A percentile compares a stretch with the other conserved stretches of the same genome.
These are phyloP conservation scores for Laguncularia racemosa DNA, from an alignment of 345 rosid genomes.

Conservation along the genomic window DNA sequence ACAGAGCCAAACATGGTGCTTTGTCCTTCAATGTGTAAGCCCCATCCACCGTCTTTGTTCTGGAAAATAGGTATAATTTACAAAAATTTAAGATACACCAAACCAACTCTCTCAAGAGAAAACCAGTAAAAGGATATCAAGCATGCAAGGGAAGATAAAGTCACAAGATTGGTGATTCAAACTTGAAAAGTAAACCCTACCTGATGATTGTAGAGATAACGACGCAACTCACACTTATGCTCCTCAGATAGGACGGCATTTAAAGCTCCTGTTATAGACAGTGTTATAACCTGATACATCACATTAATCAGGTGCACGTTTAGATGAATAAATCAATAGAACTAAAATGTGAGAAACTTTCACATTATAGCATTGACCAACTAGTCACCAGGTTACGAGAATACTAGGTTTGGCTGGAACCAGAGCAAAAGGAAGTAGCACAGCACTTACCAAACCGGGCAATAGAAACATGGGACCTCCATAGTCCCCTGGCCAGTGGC, in stretches of 20 bases:
- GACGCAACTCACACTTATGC: conserved; percentile 26
- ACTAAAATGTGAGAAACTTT: neutral
- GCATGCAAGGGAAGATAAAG: neutral
- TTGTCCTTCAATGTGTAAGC: conserved; percentile 94
- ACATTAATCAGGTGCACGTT: neutral
- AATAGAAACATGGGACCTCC: conserved; percentile 42
- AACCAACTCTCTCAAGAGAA: neutral
- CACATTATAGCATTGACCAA: neutral
- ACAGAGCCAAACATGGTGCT: conserved; percentile 98
- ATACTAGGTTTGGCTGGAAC: no score
- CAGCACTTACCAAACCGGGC: conserved; percentile 27
- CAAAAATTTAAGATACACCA: neutral
- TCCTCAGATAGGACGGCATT: conserved; percentile 26
- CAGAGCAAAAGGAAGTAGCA: no score
- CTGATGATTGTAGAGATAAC: conserved; percentile 39
- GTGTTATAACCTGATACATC: conserved; percentile 11
- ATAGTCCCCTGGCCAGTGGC: conserved; percentile 41
- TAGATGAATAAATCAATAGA: neutral
- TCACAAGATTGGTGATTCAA: no score
- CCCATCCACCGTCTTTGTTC: conserved; percentile 99
- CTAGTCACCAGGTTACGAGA: neutral
- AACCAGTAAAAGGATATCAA: neutral
- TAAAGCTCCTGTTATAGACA: conserved; percentile 28
- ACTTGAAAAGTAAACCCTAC: conserved; percentile 5
- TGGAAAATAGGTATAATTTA: conserved; percentile 19